Base-by-base conservation (phyloP, 1,284 basidiomycete genomes). In the Termitomyces sp. region DNA sequence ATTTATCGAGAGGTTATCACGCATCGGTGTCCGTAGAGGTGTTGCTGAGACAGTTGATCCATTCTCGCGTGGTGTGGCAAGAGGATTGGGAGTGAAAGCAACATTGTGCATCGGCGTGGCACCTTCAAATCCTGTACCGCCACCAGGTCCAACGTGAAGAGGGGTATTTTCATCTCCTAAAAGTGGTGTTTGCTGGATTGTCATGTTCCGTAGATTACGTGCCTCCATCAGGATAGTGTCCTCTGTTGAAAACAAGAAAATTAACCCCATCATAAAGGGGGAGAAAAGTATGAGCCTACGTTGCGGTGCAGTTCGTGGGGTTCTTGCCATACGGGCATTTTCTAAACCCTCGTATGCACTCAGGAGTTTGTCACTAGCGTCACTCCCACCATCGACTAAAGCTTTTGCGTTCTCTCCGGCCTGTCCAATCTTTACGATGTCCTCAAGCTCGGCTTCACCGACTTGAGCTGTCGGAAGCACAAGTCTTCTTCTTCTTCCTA, bases 361-460 rank as follows among this genome's bases (percentile, higher is more conserved):
- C 43, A 99, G 71, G 47, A 99, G 75, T 58, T 86, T 83, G 33
- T 86, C 90, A 52, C 90, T 97, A 1, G 94, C 92, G 59, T 92
- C 91, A 59, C 80, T 88, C 1, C 89, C 89, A 26, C 85, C 88
- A 9, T 79, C 72, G 6, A 98, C 94, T 62, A 98, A 70, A 5
- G 87, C 84, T 65, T 93, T 87, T 8, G 94, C 90, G 57, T 83
- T 87, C 73, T 98, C 92, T 5, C 94, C 90, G 0, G 91, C 90
- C 68, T 92, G 88, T 1, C 96, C 97, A 63, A 99, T 95, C 78
- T 99, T 99, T 64, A 98, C 96, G 64, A 99, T 98, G 64, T 98
- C 94, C 73, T 99, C 97, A 50, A 99, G 73, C 72, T 99, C 96
- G 6, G 80, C 74, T 71, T 99, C 94, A n/a, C 92, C 92, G 3